Base-by-base conservation (phyloP, 2,329 filamentous ascomycete genomes). In the Microcyclospora tardicrescens region DNA sequence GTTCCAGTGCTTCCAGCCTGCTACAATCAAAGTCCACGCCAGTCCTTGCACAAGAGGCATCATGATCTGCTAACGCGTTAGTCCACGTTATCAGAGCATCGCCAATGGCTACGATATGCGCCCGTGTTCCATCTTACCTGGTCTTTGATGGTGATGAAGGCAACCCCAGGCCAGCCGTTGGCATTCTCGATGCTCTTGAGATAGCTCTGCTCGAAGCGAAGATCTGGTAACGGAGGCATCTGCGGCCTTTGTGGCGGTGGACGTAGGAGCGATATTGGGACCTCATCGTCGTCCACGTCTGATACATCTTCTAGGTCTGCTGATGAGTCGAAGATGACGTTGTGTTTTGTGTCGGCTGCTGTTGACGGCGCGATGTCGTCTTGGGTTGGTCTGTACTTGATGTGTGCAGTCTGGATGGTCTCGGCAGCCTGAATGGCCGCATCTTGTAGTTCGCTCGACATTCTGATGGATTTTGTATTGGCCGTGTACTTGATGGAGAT, bases 141-240 rank as follows among this genome's bases (percentile, higher is more conserved):
- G 62, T 98, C 91, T 54, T 84, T 72, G 28, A 83, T 61, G 13
- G 91, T 98, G 50, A 98, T 89, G 66, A 81, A 82, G 6, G 75
- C 71, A 27, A 98, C 75, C 58, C 77, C 76, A 66, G 81, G 79
- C 77, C 79, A 87, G 16, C 76, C 78, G 48, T 91, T 75, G 28
- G 86, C 85, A 40, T 76, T 71, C 47, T 80, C 75, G 51, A 98
- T 82, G 64, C 86, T 93, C 52, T 83, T 81, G 39, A 98, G 73
- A 61, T 98, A 98, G 69, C 87, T 95, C 72, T 98, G 91, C 66
- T 98, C 91, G 64, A 96, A 96, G 33, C 91, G 77, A 49, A 98
- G 68, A 64, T 98, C 91, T 3, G 77, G 77, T 34, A 81, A 59
- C 3, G 76, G 76, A 34, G 87, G 86, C 55, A 95, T 73, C 39